Conservation (phyloP, 108 stramenopile genomes). For the Mediolabrus comicus region DNA sequence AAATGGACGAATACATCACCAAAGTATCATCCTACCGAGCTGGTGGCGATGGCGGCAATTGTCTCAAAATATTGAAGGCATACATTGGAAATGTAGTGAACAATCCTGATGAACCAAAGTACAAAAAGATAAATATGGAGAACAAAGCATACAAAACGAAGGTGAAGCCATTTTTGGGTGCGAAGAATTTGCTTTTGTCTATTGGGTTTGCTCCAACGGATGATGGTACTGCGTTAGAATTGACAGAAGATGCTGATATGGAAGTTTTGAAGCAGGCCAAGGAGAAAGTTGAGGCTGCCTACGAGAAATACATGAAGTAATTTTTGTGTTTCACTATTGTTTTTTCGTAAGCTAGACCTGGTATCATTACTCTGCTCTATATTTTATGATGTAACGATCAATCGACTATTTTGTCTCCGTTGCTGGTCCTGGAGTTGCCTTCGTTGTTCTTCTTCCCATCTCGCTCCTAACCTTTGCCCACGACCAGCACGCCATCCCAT, state of each 20-base stretch:
- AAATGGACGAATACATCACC: constrained; percentile 82
- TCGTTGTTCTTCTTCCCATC: constrained; percentile 21
- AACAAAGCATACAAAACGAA: constrained; percentile 91
- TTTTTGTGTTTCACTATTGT: neutral
- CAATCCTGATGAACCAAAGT: constrained; percentile 82
- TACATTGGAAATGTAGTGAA: constrained; percentile 90
- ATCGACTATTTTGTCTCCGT: constrained; percentile 16
- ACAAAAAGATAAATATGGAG: constrained; percentile 89
- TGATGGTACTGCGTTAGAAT: constrained; percentile 37
- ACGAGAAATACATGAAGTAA: constrained; percentile 49
- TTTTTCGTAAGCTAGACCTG: constrained; percentile 1
- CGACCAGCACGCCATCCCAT: constrained; percentile 14
- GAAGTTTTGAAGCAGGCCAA: constrained; percentile 65
- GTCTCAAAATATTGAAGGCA: constrained; percentile 82
- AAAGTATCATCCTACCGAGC: constrained; percentile 85
- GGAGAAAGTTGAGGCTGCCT: constrained; percentile 70
- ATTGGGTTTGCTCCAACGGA: constrained; percentile 78
- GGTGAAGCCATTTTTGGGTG: constrained; percentile 85
- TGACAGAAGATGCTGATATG: constrained; percentile 63
- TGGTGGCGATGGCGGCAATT: constrained; percentile 92
- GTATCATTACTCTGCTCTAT: neutral
- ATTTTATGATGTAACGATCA: too few relatives aligned
- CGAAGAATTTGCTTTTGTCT: constrained; percentile 70
- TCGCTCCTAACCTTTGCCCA: constrained; percentile 27
- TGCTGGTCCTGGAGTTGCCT: constrained; percentile 1